A percentile compares a stretch with the other conserved stretches of the same genome.
Conservation (phyloP, 495 filamentous ascomycete genomes). For the Aspergillus bertholletiae region DNA sequence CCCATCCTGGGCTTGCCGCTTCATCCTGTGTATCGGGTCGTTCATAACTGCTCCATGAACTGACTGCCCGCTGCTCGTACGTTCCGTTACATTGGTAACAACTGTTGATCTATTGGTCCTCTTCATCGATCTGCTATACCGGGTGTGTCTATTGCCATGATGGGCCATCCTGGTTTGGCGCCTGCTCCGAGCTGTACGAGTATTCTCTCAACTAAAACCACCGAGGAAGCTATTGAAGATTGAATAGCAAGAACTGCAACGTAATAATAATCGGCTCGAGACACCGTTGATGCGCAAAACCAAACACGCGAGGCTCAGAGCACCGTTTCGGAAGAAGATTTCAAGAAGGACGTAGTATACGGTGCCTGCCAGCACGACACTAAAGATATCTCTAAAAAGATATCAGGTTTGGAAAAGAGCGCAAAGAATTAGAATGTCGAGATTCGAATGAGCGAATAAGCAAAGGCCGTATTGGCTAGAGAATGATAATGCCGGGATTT, state of each 20-base stretch:
- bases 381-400: conserved; percentile 1
- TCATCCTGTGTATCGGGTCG: background rate
- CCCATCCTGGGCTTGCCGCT: background rate
- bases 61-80: background rate
- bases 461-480: background rate
- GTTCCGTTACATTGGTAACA: background rate
- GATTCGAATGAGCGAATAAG: background rate
- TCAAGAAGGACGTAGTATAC: conserved; percentile 1
- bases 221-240: background rate
- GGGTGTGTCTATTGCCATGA: conserved; percentile 2
- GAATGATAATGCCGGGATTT: background rate
- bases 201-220: background rate
- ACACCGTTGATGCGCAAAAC: background rate
- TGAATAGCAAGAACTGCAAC: background rate
- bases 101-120: background rate
- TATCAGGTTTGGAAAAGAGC: background rate
- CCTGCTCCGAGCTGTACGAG: background rate
- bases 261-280: background rate
- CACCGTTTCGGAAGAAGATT: background rate
- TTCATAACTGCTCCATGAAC: background rate
- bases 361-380: conserved; percentile 24
- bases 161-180: conserved; percentile 5
- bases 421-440: conserved; percentile 3
- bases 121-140: conserved; percentile 1
- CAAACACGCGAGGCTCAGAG: background rate